Evolutionary conservation across 176 grass and related monocot genomes (phyloP).

Genomic region (Olyra latifolia): DNA sequence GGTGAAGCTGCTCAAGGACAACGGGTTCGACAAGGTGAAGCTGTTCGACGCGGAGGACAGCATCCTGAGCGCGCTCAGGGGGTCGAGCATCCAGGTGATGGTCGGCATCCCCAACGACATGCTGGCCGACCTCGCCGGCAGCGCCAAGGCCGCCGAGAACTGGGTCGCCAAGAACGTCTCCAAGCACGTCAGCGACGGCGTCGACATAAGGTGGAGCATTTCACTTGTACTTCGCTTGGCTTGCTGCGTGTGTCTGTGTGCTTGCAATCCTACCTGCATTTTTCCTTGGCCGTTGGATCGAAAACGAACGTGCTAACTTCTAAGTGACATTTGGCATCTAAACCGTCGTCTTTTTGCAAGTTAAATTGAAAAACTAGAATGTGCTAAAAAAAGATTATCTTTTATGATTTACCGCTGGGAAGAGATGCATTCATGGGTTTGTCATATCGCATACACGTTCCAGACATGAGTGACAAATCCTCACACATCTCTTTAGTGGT

Average conservation of each 20-base stretch:
- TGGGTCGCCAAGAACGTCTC: conserved; percentile 79
- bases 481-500: no score
- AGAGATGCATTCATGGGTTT: no score
- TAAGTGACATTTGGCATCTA: neutral
- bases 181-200: conserved; percentile 56
- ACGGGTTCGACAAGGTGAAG: conserved; percentile 77
- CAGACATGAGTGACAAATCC: no score
- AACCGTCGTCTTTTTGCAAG: neutral
- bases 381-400: no score
- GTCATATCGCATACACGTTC: no score
- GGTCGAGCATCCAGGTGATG: conserved; percentile 75
- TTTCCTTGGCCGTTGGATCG: neutral
- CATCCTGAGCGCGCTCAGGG: conserved; percentile 52
- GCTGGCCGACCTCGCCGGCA: conserved; percentile 49
- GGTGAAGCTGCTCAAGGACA: conserved; percentile 74
- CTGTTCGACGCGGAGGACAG: conserved; percentile 75
- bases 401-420: no score
- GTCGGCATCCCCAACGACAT: conserved; percentile 87
- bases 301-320: neutral
- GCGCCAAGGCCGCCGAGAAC: conserved; percentile 50
- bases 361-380: neutral
- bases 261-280: neutral
- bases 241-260: neutral
- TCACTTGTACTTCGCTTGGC: neutral
- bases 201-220: conserved; percentile 61